These are phyloP conservation scores for Fragaria iinumae DNA, from an alignment of 306 rosid genomes.

Conservation along the genomic window DNA sequence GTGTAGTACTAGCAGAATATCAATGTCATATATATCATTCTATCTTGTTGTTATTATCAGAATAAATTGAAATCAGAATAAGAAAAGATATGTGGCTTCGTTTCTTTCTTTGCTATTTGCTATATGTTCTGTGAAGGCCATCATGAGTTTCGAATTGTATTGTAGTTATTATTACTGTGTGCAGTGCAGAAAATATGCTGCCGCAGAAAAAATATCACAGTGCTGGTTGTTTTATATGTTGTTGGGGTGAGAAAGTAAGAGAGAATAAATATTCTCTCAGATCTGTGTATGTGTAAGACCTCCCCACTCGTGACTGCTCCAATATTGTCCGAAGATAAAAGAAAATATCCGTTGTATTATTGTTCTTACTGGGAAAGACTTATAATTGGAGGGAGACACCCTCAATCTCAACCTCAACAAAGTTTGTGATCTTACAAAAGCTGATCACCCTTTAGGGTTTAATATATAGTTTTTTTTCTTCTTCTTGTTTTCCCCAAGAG, in stretches of 20 bases:
- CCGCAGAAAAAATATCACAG: slow-evolving; percentile 34
- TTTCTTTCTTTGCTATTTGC: background rate
- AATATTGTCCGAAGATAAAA: slow-evolving; percentile 25
- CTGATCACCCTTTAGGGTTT: slow-evolving; percentile 18
- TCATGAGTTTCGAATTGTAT: slow-evolving; percentile 8
- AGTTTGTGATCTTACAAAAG: slow-evolving; percentile 25
- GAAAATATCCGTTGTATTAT: slow-evolving; percentile 64
- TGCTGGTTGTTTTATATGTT: slow-evolving; percentile 72
- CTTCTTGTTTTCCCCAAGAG: background rate
- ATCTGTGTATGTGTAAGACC: slow-evolving; percentile 34
- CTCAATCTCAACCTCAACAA: slow-evolving; percentile 1
- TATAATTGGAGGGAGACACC: background rate
- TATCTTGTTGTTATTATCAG: slow-evolving; percentile 12
- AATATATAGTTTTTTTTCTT: background rate
- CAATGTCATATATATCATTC: background rate
- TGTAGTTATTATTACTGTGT: background rate
- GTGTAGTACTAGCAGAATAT: slow-evolving; percentile 7
- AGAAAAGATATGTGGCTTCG: background rate
- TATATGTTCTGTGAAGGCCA: background rate
- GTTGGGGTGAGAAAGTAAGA: slow-evolving; percentile 61
- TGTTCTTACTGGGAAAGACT: slow-evolving; percentile 12
- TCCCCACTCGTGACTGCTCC: slow-evolving; percentile 78
- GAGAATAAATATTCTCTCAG: slow-evolving; percentile 55
- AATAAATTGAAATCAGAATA: background rate
- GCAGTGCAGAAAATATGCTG: slow-evolving; percentile 20